Evolutionary conservation across 176 grass and related monocot genomes (phyloP).

Genomic region (Paspalum vaginatum): DNA sequence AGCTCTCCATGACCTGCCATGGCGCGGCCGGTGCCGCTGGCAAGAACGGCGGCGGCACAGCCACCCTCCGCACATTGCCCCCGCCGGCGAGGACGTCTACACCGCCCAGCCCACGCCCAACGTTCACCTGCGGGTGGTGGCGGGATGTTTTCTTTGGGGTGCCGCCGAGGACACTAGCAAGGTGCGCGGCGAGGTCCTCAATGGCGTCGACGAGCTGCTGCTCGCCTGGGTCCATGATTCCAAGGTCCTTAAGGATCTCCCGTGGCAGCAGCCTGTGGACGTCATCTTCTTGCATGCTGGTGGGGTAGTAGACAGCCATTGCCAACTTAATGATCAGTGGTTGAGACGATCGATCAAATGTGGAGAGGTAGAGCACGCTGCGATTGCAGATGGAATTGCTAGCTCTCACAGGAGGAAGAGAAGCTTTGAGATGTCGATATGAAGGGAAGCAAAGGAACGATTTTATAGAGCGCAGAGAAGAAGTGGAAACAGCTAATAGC

Average conservation of each 20-base stretch:
- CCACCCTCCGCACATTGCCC: too few relatives aligned
- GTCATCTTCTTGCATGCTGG: neutral
- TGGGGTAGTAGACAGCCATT: constrained; percentile 5
- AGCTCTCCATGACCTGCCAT: neutral
- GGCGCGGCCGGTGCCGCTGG: too few relatives aligned
- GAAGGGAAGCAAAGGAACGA: too few relatives aligned
- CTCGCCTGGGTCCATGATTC: neutral
- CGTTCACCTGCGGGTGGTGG: neutral
- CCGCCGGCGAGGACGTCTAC: neutral
- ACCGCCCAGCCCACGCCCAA: neutral
- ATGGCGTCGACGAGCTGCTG: neutral
- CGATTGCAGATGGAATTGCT: neutral
- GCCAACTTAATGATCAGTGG: neutral
- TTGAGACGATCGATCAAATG: neutral
- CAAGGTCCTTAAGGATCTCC: neutral
- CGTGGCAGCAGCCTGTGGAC: constrained; percentile 2
- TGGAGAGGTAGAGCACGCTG: neutral
- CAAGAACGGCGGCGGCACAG: neutral
- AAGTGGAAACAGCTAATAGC: too few relatives aligned
- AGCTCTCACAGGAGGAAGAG: too few relatives aligned
- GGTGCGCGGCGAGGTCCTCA: constrained; percentile 16
- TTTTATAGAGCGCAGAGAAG: too few relatives aligned
- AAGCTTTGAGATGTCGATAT: too few relatives aligned
- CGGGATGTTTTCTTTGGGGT: neutral
- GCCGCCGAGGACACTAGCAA: constrained; percentile 4